Evolutionary conservation across 1,284 basidiomycete species (phyloP).

Genomic region (Naganishia albida): DNA sequence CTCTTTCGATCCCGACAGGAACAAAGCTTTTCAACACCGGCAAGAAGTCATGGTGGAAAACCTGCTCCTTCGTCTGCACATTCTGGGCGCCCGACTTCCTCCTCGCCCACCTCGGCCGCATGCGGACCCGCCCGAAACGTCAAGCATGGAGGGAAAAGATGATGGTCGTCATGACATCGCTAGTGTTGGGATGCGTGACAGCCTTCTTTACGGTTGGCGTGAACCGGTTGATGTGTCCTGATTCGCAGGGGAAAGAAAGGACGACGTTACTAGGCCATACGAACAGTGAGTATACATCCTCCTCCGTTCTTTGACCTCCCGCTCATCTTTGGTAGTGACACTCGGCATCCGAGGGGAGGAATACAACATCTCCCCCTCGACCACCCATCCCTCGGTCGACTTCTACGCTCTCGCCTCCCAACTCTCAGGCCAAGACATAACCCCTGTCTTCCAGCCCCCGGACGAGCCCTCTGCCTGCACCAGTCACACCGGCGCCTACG

Average conservation of each 20-base stretch:
- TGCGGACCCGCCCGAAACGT: conserved; percentile 72
- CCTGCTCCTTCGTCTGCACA: conserved; percentile 4
- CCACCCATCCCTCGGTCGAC: conserved; percentile 60
- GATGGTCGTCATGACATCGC: conserved; percentile 82
- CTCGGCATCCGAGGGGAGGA: conserved; percentile 77
- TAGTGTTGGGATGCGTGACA: conserved; percentile 73
- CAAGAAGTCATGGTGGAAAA: conserved; percentile 27
- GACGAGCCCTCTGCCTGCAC: conserved; percentile 60
- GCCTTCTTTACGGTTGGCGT: conserved; percentile 95
- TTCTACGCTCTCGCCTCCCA: conserved; percentile 63
- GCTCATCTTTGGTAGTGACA: conserved; percentile 56
- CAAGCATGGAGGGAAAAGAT: conserved; percentile 99
- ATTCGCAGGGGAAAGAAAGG: conserved; percentile 40
- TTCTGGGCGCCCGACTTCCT: conserved; percentile 21
- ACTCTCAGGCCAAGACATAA: conserved; percentile 81
- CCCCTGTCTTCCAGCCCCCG: conserved; percentile 73
- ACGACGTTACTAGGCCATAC: conserved; percentile 45
- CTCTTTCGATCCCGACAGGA: not conserved
- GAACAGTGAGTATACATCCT: conserved; percentile 40
- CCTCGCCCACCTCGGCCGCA: conserved; percentile 4
- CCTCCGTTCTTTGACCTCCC: not conserved
- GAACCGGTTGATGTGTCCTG: conserved; percentile 87
- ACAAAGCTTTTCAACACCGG: not conserved
- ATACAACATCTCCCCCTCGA: conserved; percentile 71
- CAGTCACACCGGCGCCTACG: conserved; percentile 63